A percentile compares a stretch with the other conserved stretches of the same genome.
These are phyloP conservation scores for Vitis amurensis DNA, from an alignment of 164 flowering plant genomes.

Conservation along the genomic window DNA sequence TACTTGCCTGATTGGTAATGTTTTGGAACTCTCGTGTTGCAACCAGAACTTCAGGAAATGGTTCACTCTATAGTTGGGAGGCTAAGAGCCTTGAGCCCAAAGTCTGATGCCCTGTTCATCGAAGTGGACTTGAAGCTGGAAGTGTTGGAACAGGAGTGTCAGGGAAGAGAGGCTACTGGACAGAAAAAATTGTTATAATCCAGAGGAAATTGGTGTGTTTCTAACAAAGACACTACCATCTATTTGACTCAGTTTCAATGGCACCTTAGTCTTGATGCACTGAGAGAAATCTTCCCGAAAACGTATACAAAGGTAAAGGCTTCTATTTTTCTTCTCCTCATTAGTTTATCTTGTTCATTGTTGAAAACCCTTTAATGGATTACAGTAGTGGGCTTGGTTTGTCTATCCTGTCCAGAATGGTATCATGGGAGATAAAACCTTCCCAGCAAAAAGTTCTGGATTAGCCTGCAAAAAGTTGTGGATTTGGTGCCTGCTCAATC, in stretches of 20 bases:
- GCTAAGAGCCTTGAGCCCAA: constrained; percentile 6
- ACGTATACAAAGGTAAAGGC: constrained; percentile 76
- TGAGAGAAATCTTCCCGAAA: constrained; percentile 81
- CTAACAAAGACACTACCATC: constrained; percentile 68
- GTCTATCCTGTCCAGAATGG: background rate
- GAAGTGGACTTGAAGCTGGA: constrained; percentile 8
- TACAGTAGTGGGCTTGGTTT: background rate
- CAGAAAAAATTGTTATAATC: constrained; percentile 10
- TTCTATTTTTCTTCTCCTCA: background rate
- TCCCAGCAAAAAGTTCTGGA: background rate
- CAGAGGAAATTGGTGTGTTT: constrained; percentile 71
- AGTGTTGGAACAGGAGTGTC: background rate
- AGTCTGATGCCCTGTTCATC: constrained; percentile 9
- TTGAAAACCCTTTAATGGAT: background rate
- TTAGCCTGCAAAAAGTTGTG: too few relatives aligned
- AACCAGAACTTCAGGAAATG: constrained; percentile 8
- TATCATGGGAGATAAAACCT: background rate
- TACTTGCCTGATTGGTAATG: background rate
- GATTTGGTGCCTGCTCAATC: background rate
- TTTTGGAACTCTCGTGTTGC: constrained; percentile 6
- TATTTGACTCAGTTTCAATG: constrained; percentile 81
- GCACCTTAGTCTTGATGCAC: constrained; percentile 67
- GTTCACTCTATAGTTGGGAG: constrained; percentile 9
- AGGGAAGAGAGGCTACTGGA: too few relatives aligned
- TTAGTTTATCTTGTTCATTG: background rate